Evolutionary conservation across 1,139 yeast species (phyloP), one percentile per base, ranked within the genome.

Genomic region (Sugiyamaella grinbergsii): DNA sequence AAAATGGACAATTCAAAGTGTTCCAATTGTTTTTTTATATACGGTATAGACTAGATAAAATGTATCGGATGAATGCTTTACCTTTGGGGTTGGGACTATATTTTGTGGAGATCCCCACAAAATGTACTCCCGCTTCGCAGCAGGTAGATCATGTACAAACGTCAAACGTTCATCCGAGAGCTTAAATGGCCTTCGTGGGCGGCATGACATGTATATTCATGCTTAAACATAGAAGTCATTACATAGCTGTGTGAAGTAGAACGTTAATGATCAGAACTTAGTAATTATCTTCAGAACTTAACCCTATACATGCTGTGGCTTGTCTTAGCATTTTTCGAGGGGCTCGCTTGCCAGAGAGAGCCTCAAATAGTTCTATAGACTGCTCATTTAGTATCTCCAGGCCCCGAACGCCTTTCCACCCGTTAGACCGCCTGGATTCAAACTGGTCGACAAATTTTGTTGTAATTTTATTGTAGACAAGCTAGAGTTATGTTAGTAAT

Each of bases 321-420:
- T 16, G 33, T 11, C 49, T 38, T n/a, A 47, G 32, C 11, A 40
- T 26, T 13, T 19, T 22, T 2, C 32, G 40, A 7, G 51, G 51
- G 5, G 51, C 47, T 23, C 29, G 23, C 26, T 34, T 47, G 6
- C 47, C 51, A 8, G 42, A 36, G 11, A 47, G 22, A 18, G 33
- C 26, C 26, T 47, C 51, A 28, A 47, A 47, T n/a, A 23, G 26
- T 10, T 18, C 20, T 5, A 20, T 26, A 6, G 42, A 16, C 23
- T 36, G 47, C 33, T 47, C 51, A 4, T 37, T 34, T 13, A 47
- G 19, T 10, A 47, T 19, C 24, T 47, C 42, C 5, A 29, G 24
- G 2, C 51, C 51, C 11, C 41, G 28, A 13, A 47, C 47, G 6
- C 32, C 36, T 23, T 24, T 42, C 51, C 51, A 47, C 7, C 42